Percentiles rank a stretch among this genome's conserved stretches.
Conservation (phyloP, 2,329 filamentous ascomycete species). For the Periglandula ipomoeae region DNA sequence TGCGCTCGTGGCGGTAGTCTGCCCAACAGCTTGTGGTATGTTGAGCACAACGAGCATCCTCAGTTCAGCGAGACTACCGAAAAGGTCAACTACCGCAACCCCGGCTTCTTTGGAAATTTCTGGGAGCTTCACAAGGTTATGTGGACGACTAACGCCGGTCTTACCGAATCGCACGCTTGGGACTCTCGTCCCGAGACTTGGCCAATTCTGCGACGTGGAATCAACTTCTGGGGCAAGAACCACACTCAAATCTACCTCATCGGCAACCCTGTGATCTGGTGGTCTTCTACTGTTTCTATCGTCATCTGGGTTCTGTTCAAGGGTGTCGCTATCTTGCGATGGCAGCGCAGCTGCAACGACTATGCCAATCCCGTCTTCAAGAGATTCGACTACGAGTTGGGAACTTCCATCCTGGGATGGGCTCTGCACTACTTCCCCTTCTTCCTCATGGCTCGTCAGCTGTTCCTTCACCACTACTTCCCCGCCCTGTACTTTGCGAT, state of each 20-base stretch:
- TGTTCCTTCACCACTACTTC: slow-evolving; percentile 98
- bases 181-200: slow-evolving; percentile 90
- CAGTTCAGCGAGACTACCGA: slow-evolving; percentile 66
- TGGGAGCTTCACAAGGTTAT: slow-evolving; percentile 96
- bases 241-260: slow-evolving; percentile 94
- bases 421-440: slow-evolving; percentile 98
- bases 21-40: slow-evolving; percentile 95
- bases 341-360: slow-evolving; percentile 88
- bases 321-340: slow-evolving; percentile 75
- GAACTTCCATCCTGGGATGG: slow-evolving; percentile 85
- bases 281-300: slow-evolving; percentile 72
- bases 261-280: slow-evolving; percentile 94
- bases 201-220: slow-evolving; percentile 85
- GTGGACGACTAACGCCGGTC: slow-evolving; percentile 96
- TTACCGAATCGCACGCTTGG: slow-evolving; percentile 96
- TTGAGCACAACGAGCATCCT: slow-evolving; percentile 85
- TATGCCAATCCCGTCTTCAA: slow-evolving; percentile 79
- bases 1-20: slow-evolving; percentile 85
- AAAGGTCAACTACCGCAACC: slow-evolving; percentile 91
- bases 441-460: slow-evolving; percentile 93
- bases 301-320: slow-evolving; percentile 76
- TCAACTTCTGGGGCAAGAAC: slow-evolving; percentile 98
- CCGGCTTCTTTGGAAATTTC: slow-evolving; percentile 96
- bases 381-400: slow-evolving; percentile 95
- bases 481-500: slow-evolving; percentile 93